Conservation (phyloP, 2,329 filamentous ascomycete genomes). For the Penicillium glabrum region DNA sequence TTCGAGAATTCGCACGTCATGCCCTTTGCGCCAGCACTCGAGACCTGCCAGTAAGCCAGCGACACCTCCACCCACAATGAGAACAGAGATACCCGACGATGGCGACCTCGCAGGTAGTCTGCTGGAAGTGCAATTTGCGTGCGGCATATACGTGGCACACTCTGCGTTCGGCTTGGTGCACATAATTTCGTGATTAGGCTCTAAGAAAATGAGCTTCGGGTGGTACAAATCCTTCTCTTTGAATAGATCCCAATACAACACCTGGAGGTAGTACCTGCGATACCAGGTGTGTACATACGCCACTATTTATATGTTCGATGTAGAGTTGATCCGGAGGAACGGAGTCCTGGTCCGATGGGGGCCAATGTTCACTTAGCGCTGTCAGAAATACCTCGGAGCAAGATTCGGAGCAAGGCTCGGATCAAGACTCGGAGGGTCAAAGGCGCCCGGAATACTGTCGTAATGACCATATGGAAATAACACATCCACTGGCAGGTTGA, state of each 20-base stretch:
- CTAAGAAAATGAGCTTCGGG: not conserved
- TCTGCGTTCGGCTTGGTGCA: not conserved
- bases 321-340: not conserved
- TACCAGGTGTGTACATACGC: too few species aligned
- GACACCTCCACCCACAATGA: slow-evolving; percentile 29
- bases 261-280: not conserved
- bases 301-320: too few species aligned
- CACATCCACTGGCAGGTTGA: slow-evolving; percentile 10
- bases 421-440: not conserved
- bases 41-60: slow-evolving; percentile 26
- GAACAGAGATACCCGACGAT: slow-evolving; percentile 17
- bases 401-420: not conserved
- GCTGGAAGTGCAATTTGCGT: too few species aligned
- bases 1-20: slow-evolving; percentile 29
- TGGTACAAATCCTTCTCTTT: not conserved
- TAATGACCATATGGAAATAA: slow-evolving; percentile 13
- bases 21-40: slow-evolving; percentile 31
- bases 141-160: not conserved
- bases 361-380: not conserved
- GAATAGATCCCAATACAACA: not conserved
- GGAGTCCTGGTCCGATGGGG: not conserved
- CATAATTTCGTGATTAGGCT: not conserved
- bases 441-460: not conserved
- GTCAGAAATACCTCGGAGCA: not conserved
- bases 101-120: slow-evolving; percentile 9